Conservation (phyloP, 805 yeast genomes). For the Kodamaea kakaduensis region DNA sequence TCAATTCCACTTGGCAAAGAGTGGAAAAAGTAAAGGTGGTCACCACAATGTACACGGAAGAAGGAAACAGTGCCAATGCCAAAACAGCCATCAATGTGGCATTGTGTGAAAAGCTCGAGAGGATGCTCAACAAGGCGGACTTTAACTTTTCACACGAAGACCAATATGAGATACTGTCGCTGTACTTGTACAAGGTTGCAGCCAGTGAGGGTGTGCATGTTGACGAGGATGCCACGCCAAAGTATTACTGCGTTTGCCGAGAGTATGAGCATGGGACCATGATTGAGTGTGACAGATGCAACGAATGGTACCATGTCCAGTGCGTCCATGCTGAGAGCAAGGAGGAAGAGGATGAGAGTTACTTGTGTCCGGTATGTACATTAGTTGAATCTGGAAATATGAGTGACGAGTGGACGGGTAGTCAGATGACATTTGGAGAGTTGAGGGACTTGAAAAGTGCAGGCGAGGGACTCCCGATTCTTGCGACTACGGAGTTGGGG, state of each 20-base stretch:
- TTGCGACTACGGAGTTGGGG: conserved; percentile 20
- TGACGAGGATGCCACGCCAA: conserved; percentile 14
- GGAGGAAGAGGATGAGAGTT: conserved; percentile 20
- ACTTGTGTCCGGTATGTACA: conserved; percentile 30
- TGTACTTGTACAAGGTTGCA: conserved; percentile 14
- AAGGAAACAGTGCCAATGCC: conserved; percentile 15
- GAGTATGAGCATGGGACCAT: conserved; percentile 55
- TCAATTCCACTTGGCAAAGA: conserved; percentile 13
- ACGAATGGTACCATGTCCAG: conserved; percentile 66
- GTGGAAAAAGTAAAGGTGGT: conserved; percentile 15
- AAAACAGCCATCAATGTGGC: conserved; percentile 18
- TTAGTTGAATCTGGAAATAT: conserved; percentile 17
- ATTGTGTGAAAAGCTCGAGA: conserved; percentile 18
- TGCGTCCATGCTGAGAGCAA: conserved; percentile 41
- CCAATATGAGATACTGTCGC: conserved; percentile 22
- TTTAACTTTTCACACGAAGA: conserved; percentile 30
- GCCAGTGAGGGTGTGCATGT: conserved; percentile 7
- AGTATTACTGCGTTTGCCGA: conserved; percentile 58
- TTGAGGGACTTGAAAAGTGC: conserved; percentile 8
- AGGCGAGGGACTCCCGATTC: conserved; percentile 16
- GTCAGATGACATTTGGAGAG: conserved; percentile 2
- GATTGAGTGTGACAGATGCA: conserved; percentile 68
- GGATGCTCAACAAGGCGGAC: conserved; percentile 19
- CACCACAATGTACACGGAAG: conserved; percentile 17
- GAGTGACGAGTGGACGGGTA: conserved; percentile 12